Percentiles rank a stretch among this genome's conserved stretches.
Conservation (phyloP, 2,329 filamentous ascomycete species). For the Metarhizium rileyi region DNA sequence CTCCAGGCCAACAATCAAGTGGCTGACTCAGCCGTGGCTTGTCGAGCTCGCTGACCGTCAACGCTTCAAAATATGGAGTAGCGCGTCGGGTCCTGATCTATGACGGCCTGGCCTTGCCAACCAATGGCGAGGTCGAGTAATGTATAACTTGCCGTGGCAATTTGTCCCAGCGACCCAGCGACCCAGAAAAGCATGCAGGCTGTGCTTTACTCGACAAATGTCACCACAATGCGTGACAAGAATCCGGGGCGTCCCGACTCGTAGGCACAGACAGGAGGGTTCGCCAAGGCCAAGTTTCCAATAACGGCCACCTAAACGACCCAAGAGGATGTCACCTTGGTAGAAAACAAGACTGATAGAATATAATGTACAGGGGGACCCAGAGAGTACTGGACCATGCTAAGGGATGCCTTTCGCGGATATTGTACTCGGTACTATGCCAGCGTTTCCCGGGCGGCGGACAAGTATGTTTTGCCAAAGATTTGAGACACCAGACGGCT, state of each 20-base stretch:
- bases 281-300: background rate
- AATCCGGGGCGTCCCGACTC: background rate
- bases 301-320: background rate
- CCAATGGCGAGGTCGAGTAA: background rate
- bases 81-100: background rate
- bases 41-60: too few relatives aligned
- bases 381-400: background rate
- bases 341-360: background rate
- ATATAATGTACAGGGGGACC: background rate
- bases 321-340: background rate
- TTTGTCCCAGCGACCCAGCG: background rate
- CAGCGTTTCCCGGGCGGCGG: background rate
- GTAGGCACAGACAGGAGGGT: background rate
- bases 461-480: background rate
- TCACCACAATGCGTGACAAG: background rate
- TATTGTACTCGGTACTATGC: background rate
- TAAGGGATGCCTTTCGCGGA: too few relatives aligned
- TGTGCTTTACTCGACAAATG: background rate
- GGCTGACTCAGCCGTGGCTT: too few relatives aligned
- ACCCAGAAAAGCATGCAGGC: background rate
- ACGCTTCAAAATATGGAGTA: too few relatives aligned
- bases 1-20: too few relatives aligned
- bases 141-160: background rate
- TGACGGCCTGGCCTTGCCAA: background rate
- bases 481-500: background rate